These are phyloP conservation scores for Pseudozyma flocculosa DNA, from an alignment of 1,284 basidiomycete genomes.

Conservation along the genomic window DNA sequence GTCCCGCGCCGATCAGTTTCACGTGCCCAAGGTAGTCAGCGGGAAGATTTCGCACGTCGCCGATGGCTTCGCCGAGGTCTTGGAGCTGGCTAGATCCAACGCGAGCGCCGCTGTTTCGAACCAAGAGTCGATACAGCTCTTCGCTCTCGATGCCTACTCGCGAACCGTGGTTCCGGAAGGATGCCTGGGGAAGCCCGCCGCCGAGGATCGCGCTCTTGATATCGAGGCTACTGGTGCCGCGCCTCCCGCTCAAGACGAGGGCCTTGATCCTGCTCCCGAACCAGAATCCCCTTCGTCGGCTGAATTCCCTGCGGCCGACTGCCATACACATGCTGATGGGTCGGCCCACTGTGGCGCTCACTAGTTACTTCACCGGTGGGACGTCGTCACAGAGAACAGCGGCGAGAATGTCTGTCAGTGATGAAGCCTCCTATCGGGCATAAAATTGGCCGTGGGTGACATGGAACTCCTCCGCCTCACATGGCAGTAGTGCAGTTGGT, in stretches of 20 bases:
- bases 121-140: slow-evolving; percentile 60
- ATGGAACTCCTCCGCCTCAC: too few relatives aligned
- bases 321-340: slow-evolving; percentile 34
- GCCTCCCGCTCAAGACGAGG: too few relatives aligned
- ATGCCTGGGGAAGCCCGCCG: slow-evolving; percentile 11
- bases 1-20: slow-evolving; percentile 46
- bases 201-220: not conserved
- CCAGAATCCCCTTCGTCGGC: not conserved
- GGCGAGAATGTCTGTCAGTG: too few relatives aligned
- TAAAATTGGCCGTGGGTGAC: too few relatives aligned
- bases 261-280: too few relatives aligned
- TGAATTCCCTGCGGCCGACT: slow-evolving; percentile 8
- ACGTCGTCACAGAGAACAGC: too few relatives aligned
- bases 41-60: slow-evolving; percentile 57
- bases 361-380: too few relatives aligned
- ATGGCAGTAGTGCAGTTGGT: too few relatives aligned
- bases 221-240: not conserved
- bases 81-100: slow-evolving; percentile 59
- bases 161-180: slow-evolving; percentile 55
- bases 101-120: slow-evolving; percentile 54
- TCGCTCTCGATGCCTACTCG: slow-evolving; percentile 59
- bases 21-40: slow-evolving; percentile 58
- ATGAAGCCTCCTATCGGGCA: too few relatives aligned
- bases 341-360: slow-evolving; percentile 26
- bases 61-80: slow-evolving; percentile 51